Percentiles rank a stretch among this genome's conserved stretches.
Conservation (phyloP, 2,329 filamentous ascomycete genomes). For the Colletotrichum spinosum region DNA sequence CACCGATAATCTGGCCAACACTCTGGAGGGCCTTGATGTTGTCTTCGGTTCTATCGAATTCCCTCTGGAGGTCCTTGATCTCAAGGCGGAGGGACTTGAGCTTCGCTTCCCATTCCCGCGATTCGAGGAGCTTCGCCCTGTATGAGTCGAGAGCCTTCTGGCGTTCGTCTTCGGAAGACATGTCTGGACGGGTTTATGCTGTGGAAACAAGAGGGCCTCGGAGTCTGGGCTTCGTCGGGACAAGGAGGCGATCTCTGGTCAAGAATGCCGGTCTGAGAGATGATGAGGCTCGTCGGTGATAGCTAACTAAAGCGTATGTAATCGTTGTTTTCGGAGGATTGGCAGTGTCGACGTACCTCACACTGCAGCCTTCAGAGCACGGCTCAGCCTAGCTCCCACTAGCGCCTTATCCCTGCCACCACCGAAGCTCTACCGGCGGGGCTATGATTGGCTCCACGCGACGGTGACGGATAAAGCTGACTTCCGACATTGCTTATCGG, state of each 20-base stretch:
- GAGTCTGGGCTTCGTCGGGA: background rate
- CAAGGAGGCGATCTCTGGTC: background rate
- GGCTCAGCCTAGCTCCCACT: slow-evolving; percentile 24
- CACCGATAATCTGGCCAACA: slow-evolving; percentile 98
- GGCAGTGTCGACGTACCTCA: slow-evolving; percentile 34
- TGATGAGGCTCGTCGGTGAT: background rate
- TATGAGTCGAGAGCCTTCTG: slow-evolving; percentile 81
- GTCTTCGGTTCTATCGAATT: slow-evolving; percentile 97
- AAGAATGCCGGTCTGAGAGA: background rate
- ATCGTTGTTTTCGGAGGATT: slow-evolving; percentile 37
- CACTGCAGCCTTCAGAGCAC: slow-evolving; percentile 36
- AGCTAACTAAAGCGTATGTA: slow-evolving; percentile 34
- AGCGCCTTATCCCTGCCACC: slow-evolving; percentile 24
- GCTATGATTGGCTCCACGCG: slow-evolving; percentile 1
- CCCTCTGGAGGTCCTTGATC: slow-evolving; percentile 94
- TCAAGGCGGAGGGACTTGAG: slow-evolving; percentile 93
- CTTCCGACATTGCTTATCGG: background rate
- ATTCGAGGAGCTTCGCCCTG: slow-evolving; percentile 88
- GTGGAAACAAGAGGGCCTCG: slow-evolving; percentile 1
- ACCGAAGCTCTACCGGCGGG: slow-evolving; percentile 27
- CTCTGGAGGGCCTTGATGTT: slow-evolving; percentile 99
- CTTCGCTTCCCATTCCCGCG: slow-evolving; percentile 98
- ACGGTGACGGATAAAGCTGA: background rate
- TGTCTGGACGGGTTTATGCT: slow-evolving; percentile 42
- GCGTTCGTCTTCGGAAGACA: slow-evolving; percentile 69